Evolutionary conservation across 2,329 filamentous ascomycete genomes (phyloP), one percentile per base, ranked within the genome.

Genomic region (Exophiala calicioides): DNA sequence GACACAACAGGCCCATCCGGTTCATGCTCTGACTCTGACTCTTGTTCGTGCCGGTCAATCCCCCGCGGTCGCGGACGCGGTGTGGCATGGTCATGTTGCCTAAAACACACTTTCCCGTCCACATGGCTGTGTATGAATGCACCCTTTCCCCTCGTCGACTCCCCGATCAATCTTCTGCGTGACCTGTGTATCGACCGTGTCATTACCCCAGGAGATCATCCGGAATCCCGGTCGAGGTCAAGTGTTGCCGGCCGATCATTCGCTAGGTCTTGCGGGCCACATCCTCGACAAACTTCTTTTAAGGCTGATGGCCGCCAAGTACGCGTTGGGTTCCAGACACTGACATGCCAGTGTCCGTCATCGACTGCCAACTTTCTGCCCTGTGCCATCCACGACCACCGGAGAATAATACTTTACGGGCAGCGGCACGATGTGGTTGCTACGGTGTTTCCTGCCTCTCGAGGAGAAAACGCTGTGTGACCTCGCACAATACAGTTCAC

Each of bases 131-230:
- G 50, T 40, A 32, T 37, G 19, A 52, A 47, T 46, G 44, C 47
- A 53, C 51, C 51, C 47, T 47, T 41, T 37, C 26, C 8, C 10
- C 9, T 35, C 12, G 19, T 30, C 48, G 26, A 10, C 20, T 27
- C 21, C 32, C 26, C 33, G 29, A 5, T 23, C 19, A 13, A 8
- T 18, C 26, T 44, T 19, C 38, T 31, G 51, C 50, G 50, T 53
- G 51, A 53, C 51, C 47, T 44, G 43, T 21, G 19, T 38, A 41
- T 44, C 42, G 34, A 53, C 34, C 41, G 35, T 47, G 38, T 39
- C 34, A 49, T 46, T 48, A 47, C 33, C 40, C 44, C 44, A 47
- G 35, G 34, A 39, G 30, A 47, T 47, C 50, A 53, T 35, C 35
- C 29, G 32, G 24, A 34, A 26, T 43, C 13, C 20, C 33, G 39